Evolutionary conservation across 2,329 filamentous ascomycete species (phyloP).

Genomic region (Pseudogymnoascus sp.): DNA sequence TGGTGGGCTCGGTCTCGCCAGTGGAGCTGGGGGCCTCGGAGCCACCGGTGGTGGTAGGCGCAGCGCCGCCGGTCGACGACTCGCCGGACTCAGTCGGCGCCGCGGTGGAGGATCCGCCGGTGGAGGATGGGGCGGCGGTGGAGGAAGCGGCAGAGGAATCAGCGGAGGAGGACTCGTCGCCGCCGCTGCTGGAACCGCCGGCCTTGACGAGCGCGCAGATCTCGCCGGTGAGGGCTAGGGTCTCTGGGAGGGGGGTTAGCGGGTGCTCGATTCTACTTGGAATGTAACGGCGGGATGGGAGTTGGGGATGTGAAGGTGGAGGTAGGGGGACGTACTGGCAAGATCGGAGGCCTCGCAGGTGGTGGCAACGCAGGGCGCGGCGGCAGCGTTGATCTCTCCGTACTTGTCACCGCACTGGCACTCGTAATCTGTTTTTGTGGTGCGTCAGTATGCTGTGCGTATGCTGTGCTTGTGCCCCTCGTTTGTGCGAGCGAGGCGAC

Average conservation of each 20-base stretch:
- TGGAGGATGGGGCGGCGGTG: not conserved
- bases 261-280: not conserved
- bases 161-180: not conserved
- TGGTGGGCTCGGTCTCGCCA: not conserved
- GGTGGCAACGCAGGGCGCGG: not conserved
- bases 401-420: not conserved
- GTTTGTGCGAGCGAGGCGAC: not conserved
- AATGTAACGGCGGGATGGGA: not conserved
- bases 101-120: not conserved
- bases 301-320: not conserved
- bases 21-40: not conserved
- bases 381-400: not conserved
- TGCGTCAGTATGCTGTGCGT: not conserved
- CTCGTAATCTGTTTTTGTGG: not conserved
- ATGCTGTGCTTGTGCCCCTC: not conserved
- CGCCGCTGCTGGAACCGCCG: not conserved
- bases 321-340: not conserved
- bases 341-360: not conserved
- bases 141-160: not conserved
- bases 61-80: not conserved
- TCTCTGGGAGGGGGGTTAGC: not conserved
- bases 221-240: not conserved
- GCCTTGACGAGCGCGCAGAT: not conserved
- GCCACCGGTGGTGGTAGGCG: not conserved
- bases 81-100: not conserved